These are phyloP conservation scores for Vachellia collinsii DNA, from an alignment of 306 rosid genomes.

Conservation along the genomic window DNA sequence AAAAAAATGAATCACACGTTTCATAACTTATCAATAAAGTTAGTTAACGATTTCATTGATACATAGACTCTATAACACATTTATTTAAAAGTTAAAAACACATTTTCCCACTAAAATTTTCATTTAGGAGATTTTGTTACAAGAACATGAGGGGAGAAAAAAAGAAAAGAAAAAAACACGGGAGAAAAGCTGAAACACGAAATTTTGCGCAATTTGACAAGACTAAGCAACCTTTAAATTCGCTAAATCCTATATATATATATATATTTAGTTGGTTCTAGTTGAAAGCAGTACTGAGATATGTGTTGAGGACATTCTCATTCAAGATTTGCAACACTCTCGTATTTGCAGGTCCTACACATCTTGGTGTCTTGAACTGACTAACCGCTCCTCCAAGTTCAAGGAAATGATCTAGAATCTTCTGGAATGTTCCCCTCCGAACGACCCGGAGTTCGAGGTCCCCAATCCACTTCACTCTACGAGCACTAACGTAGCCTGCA, in stretches of 20 bases:
- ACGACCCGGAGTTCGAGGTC: conserved; percentile 76
- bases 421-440: conserved; percentile 74
- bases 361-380: conserved; percentile 89
- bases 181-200: too few relatives aligned
- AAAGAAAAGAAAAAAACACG: neutral
- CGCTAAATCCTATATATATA: neutral
- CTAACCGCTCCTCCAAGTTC: conserved; percentile 78
- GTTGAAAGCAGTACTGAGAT: conserved; percentile 65
- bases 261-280: neutral
- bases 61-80: neutral
- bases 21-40: too few relatives aligned
- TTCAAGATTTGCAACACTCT: conserved; percentile 68
- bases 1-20: neutral
- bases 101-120: neutral
- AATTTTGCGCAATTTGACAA: neutral
- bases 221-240: neutral
- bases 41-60: too few relatives aligned
- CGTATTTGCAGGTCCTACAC: conserved; percentile 57
- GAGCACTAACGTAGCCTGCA: conserved; percentile 77
- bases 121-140: neutral
- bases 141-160: neutral
- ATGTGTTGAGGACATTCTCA: conserved; percentile 62
- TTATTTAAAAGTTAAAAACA: too few relatives aligned
- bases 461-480: conserved; percentile 73
- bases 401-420: conserved; percentile 72